Evolutionary conservation across 2,329 filamentous ascomycete species (phyloP).

Genomic region (Nemania sp.): DNA sequence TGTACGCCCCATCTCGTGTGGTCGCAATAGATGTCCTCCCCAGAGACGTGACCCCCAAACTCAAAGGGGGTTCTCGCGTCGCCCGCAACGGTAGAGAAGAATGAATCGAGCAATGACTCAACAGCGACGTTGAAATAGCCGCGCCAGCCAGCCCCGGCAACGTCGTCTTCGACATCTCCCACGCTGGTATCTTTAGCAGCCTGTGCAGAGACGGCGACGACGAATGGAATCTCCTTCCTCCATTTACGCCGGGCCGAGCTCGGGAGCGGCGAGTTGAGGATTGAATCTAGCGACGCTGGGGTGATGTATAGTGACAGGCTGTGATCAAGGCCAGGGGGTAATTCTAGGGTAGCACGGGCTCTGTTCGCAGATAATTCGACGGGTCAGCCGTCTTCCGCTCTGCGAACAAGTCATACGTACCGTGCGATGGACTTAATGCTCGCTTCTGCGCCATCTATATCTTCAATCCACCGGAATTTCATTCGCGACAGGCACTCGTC

Average conservation of each 20-base stretch:
- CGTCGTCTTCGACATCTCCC: slow-evolving; percentile 12
- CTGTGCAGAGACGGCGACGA: slow-evolving; percentile 22
- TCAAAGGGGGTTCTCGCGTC: slow-evolving; percentile 18
- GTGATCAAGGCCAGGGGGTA: slow-evolving; percentile 20
- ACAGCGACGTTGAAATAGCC: slow-evolving; percentile 29
- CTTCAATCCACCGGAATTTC: slow-evolving; percentile 27
- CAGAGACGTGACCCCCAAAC: slow-evolving; percentile 17
- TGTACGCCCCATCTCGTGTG: slow-evolving; percentile 24
- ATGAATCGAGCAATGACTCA: slow-evolving; percentile 20
- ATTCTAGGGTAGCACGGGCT: slow-evolving; percentile 9
- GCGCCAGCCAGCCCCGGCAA: slow-evolving; percentile 24
- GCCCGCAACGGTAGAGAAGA: slow-evolving; percentile 18
- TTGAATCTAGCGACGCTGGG: slow-evolving; percentile 19
- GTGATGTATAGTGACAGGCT: slow-evolving; percentile 25
- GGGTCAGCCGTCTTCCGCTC: neutral
- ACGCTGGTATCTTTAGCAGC: slow-evolving; percentile 3
- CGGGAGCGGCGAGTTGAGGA: slow-evolving; percentile 23
- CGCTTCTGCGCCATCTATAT: slow-evolving; percentile 14
- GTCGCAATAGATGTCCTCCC: slow-evolving; percentile 27
- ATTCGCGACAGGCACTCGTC: slow-evolving; percentile 23
- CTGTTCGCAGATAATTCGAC: slow-evolving; percentile 10
- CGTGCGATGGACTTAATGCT: slow-evolving; percentile 18
- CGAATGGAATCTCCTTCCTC: slow-evolving; percentile 27
- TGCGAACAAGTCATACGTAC: slow-evolving; percentile 10
- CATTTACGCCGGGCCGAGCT: slow-evolving; percentile 15